These are phyloP conservation scores for Micractinium sp. DNA, from an alignment of 139 green algal species.

Conservation along the genomic window DNA sequence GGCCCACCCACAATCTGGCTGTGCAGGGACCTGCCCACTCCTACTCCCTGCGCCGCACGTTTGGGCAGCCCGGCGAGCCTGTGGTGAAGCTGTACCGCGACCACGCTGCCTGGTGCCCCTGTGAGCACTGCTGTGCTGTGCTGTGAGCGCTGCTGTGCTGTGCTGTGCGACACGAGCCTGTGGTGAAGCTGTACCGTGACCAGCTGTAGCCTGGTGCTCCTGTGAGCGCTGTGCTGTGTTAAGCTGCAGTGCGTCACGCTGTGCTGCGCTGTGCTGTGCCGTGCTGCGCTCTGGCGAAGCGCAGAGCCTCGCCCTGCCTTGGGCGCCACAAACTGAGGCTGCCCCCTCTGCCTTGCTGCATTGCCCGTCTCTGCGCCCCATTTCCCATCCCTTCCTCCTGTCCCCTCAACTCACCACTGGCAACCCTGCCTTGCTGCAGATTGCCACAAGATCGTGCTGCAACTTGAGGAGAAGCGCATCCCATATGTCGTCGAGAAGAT, in stretches of 20 bases:
- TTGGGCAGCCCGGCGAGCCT: conserved; percentile 63
- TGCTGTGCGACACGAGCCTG: neutral
- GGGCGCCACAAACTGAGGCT: neutral
- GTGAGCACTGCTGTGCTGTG: neutral
- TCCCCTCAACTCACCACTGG: neutral
- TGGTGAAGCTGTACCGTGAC: conserved; percentile 79
- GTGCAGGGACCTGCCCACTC: conserved; percentile 39
- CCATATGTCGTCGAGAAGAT: conserved; percentile 92
- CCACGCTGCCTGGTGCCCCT: conserved; percentile 82
- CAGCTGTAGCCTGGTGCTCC: conserved; percentile 81
- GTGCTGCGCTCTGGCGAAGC: neutral
- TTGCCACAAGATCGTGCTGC: conserved; percentile 84
- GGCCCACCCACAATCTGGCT: too few species aligned
- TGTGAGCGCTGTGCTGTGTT: conserved; percentile 16
- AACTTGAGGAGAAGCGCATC: conserved; percentile 97
- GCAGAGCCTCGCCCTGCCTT: neutral
- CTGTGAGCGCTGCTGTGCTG: neutral
- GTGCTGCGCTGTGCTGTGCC: neutral
- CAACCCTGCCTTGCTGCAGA: neutral
- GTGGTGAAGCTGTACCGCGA: conserved; percentile 78
- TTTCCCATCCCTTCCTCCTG: neutral
- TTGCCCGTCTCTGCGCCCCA: neutral
- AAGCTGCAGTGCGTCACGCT: neutral
- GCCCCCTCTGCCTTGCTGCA: neutral
- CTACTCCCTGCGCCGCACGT: conserved; percentile 72